These are phyloP conservation scores for Xanthoparmelia taractica DNA, from an alignment of 495 filamentous ascomycete genomes.

Conservation along the genomic window DNA sequence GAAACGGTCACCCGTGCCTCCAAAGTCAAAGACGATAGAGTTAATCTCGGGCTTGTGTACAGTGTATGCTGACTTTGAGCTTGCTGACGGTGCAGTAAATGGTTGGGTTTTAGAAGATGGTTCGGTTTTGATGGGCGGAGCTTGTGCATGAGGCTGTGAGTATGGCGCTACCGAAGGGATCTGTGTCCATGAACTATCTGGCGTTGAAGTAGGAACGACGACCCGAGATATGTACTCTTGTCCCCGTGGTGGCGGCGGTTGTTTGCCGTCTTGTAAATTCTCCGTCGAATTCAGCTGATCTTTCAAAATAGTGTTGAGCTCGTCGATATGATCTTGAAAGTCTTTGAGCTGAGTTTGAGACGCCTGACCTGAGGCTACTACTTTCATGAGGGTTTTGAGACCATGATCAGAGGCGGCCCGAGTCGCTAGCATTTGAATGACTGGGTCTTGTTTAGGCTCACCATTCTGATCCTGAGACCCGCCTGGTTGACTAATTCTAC, in stretches of 20 bases:
- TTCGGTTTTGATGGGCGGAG: slow-evolving; percentile 27
- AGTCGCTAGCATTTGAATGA: slow-evolving; percentile 88
- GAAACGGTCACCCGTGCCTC: slow-evolving; percentile 73
- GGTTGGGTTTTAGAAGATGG: slow-evolving; percentile 16
- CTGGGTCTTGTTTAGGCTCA: slow-evolving; percentile 67
- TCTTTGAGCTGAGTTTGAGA: slow-evolving; percentile 68
- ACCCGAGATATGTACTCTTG: slow-evolving; percentile 22
- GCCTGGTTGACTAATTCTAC: slow-evolving; percentile 6
- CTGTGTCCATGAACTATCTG: slow-evolving; percentile 15
- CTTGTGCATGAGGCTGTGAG: slow-evolving; percentile 21
- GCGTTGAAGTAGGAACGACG: slow-evolving; percentile 15
- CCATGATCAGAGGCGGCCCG: slow-evolving; percentile 76
- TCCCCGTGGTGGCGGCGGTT: slow-evolving; percentile 22
- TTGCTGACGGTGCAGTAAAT: slow-evolving; percentile 10
- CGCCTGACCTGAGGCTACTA: slow-evolving; percentile 84
- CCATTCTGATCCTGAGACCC: slow-evolving; percentile 7
- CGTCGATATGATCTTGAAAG: slow-evolving; percentile 90
- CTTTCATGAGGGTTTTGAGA: slow-evolving; percentile 92
- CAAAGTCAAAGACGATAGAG: slow-evolving; percentile 79
- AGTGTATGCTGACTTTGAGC: slow-evolving; percentile 11
- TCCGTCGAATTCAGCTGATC: slow-evolving; percentile 35
- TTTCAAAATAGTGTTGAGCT: slow-evolving; percentile 61
- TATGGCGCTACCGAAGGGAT: slow-evolving; percentile 24
- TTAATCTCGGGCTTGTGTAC: slow-evolving; percentile 49
- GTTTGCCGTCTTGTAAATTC: slow-evolving; percentile 24